Conservation (phyloP, 306 rosid genomes). For the Mucuna pruriens region DNA sequence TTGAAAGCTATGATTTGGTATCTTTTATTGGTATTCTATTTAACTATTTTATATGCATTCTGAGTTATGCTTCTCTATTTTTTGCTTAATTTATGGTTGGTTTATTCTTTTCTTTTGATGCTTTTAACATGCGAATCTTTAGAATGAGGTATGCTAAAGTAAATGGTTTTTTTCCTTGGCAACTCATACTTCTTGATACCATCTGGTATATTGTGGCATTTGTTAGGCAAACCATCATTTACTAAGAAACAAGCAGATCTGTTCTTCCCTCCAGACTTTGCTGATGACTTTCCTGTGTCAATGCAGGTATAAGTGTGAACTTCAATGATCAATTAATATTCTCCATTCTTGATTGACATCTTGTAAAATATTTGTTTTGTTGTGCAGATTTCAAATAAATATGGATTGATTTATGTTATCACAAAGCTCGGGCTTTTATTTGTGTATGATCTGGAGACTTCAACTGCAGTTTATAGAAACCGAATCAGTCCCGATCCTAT, state of each 20-base stretch:
- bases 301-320: slow-evolving; percentile 68
- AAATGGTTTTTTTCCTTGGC: neutral
- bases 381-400: slow-evolving; percentile 70
- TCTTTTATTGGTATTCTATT: neutral
- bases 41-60: neutral
- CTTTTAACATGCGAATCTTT: neutral
- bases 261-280: slow-evolving; percentile 86
- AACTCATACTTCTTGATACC: slow-evolving; percentile 20
- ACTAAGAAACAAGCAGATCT: slow-evolving; percentile 80
- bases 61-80: slow-evolving; percentile 2
- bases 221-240: slow-evolving; percentile 73
- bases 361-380: slow-evolving; percentile 32
- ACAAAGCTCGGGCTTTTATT: slow-evolving; percentile 85
- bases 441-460: slow-evolving; percentile 83
- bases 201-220: slow-evolving; percentile 27
- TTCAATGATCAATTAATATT: too few relatives aligned
- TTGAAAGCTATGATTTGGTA: neutral
- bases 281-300: slow-evolving; percentile 89
- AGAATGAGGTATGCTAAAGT: neutral
- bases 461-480: slow-evolving; percentile 84
- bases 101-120: neutral
- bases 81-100: neutral
- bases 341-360: slow-evolving; percentile 9
- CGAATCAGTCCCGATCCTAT: slow-evolving; percentile 89
- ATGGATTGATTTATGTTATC: slow-evolving; percentile 75